Evolutionary conservation across 2,329 filamentous ascomycete species (phyloP), one percentile per base, ranked within the genome.

Genomic region (Lithohypha guttulata): DNA sequence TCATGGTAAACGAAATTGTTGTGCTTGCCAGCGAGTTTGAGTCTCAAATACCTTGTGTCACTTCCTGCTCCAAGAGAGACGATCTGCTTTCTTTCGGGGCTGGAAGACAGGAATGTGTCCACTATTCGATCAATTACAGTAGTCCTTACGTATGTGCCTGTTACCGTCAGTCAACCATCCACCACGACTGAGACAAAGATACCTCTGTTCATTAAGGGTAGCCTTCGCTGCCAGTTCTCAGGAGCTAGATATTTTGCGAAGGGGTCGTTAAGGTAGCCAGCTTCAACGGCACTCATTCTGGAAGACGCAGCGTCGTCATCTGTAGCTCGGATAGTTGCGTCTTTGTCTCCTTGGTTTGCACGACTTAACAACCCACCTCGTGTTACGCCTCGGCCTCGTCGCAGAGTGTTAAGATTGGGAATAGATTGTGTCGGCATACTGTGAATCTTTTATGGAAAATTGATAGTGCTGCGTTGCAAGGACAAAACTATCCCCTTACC

Each of bases 161-260:
- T 9, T 17, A 20, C 17, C 19, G 37, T 48, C 25, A 45, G 42
- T 26, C 22, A n/a, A n/a, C n/a, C n/a, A n/a, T n/a, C n/a, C n/a
- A n/a, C n/a, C n/a, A n/a, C n/a, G n/a, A n/a, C n/a, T n/a, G n/a
- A 28, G 26, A 18, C 26, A 9, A 14, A 20, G 15, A 49, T 60
- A 85, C 89, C 89, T 75, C 89, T 70, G 56, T 98, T 96, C 55
- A 98, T 94, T 46, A 98, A 84, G 36, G 91, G 91, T 47, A 93
- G 70, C 42, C 89, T 71, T 48, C 82, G 27, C 73, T 9, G 75
- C 65, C 2, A 67, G 53, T 11, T 68, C 63, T 43, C 37, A 18
- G 19, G 22, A n/a, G 34, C 42, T 20, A 52, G 17, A 14, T 51
- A 42, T 38, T 64, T 64, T 2, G 86, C 85, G 62, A 81, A 96